These are phyloP conservation scores for Mucor sp. DNA, from an alignment of 371 early-diverging fungal genomes.

Conservation along the genomic window DNA sequence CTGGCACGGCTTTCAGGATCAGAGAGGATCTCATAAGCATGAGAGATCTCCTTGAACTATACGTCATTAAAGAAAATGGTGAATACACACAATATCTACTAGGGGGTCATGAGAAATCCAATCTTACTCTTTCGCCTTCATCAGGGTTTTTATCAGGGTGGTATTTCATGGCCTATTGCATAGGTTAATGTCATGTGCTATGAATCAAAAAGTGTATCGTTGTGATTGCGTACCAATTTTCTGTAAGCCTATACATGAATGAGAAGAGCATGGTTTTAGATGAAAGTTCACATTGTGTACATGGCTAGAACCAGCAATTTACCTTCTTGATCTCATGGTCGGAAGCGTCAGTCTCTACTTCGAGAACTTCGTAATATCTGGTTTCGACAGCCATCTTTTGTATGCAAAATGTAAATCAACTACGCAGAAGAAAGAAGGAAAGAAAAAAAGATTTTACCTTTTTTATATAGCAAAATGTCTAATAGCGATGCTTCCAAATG, in stretches of 20 bases:
- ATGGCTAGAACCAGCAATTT: background rate
- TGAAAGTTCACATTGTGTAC: no score
- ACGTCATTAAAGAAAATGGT: conserved; percentile 4
- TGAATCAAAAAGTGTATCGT: background rate
- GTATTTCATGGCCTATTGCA: conserved; percentile 82
- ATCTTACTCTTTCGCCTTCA: conserved; percentile 43
- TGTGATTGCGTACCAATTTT: conserved; percentile 61
- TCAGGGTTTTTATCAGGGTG: conserved; percentile 92
- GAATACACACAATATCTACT: background rate
- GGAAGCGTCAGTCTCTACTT: conserved; percentile 75
- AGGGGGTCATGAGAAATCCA: background rate
- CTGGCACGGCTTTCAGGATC: conserved; percentile 84
- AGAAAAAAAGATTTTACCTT: background rate
- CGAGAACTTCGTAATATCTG: conserved; percentile 92
- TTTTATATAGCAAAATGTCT: background rate
- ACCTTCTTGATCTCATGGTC: conserved; percentile 89
- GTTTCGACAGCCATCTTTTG: conserved; percentile 75
- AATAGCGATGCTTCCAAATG: background rate
- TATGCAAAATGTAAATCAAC: background rate
- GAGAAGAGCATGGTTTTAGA: background rate
- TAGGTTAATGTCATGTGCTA: background rate
- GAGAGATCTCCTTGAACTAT: conserved; percentile 90
- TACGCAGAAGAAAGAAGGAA: background rate
- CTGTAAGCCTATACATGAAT: conserved; percentile 81
- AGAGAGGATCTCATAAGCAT: conserved; percentile 95